Evolutionary conservation across 805 yeast species (phyloP).

Genomic region (Metschnikowia cerradonensis): DNA sequence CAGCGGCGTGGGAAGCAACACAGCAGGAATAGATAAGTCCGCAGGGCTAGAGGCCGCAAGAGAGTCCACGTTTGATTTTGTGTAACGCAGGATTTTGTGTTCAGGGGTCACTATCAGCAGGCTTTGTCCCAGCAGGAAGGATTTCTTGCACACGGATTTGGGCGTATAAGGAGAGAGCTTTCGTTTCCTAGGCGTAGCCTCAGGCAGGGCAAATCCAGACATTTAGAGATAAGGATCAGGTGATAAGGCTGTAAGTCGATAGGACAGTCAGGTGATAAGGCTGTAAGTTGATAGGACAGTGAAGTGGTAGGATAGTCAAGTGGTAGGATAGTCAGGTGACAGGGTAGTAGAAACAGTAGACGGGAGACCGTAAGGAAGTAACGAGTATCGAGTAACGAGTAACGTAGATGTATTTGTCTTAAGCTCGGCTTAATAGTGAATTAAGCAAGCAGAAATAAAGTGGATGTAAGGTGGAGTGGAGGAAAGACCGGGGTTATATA

Average conservation of each 20-base stretch:
- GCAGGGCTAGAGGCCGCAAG: not conserved
- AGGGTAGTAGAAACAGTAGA: not conserved
- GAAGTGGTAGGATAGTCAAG: too few species aligned
- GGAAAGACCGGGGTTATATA: not conserved
- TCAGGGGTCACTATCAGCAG: not conserved
- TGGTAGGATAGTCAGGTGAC: too few species aligned
- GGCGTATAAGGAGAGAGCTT: not conserved
- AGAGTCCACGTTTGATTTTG: not conserved
- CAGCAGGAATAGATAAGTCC: not conserved
- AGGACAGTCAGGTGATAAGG: too few species aligned
- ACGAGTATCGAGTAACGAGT: too few species aligned
- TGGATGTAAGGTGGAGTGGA: too few species aligned
- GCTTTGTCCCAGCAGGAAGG: not conserved
- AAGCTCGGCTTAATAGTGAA: too few species aligned
- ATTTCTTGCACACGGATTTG: not conserved
- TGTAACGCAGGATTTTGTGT: not conserved
- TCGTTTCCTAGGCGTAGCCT: not conserved
- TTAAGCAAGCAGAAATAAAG: too few species aligned
- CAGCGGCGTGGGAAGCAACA: constrained; percentile 16
- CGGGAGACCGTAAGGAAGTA: not conserved
- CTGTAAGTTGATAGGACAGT: too few species aligned
- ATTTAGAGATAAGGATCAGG: not conserved
- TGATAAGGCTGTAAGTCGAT: too few species aligned
- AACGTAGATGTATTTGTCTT: too few species aligned
- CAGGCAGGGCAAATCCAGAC: constrained; percentile 2